phyloP scores from a whole-genome alignment of 768 basidiomycete species.

The Suillus subluteus region DNA sequence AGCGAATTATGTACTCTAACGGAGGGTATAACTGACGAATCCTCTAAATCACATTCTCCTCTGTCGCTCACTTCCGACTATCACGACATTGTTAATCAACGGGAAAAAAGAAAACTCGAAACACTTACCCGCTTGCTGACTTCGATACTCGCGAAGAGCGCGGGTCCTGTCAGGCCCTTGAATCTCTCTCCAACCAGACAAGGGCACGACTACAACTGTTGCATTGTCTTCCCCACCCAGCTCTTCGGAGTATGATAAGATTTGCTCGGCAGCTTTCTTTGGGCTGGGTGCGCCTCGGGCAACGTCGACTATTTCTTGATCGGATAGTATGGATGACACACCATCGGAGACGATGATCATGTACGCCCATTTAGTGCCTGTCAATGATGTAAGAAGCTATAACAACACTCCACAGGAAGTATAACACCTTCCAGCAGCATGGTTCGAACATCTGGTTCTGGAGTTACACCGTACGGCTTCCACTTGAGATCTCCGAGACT shows the following conservation, averaged over 20 bases:
- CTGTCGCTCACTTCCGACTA: conserved; percentile 70
- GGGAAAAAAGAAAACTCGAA: neutral
- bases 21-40: conserved; percentile 3
- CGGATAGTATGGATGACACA: conserved; percentile 86
- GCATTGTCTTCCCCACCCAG: conserved; percentile 86
- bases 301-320: conserved; percentile 94
- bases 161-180: conserved; percentile 81
- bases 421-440: conserved; percentile 72
- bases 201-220: conserved; percentile 87
- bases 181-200: conserved; percentile 89
- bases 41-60: conserved; percentile 55
- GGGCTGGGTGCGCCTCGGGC: conserved; percentile 74
- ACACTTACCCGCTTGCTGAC: conserved; percentile 59
- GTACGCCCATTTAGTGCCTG: conserved; percentile 86
- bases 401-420: neutral
- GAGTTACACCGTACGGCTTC: conserved; percentile 90
- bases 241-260: conserved; percentile 87
- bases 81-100: conserved; percentile 12
- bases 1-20: conserved; percentile 11
- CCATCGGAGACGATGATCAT: conserved; percentile 93
- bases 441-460: conserved; percentile 86
- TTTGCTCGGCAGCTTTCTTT: conserved; percentile 77
- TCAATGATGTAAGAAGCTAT: conserved; percentile 6
- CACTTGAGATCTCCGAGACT: conserved; percentile 90
- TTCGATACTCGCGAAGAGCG: conserved; percentile 81